Evolutionary conservation across 148 eudicot genomes (phyloP).

Genomic region (Silene latifolia): DNA sequence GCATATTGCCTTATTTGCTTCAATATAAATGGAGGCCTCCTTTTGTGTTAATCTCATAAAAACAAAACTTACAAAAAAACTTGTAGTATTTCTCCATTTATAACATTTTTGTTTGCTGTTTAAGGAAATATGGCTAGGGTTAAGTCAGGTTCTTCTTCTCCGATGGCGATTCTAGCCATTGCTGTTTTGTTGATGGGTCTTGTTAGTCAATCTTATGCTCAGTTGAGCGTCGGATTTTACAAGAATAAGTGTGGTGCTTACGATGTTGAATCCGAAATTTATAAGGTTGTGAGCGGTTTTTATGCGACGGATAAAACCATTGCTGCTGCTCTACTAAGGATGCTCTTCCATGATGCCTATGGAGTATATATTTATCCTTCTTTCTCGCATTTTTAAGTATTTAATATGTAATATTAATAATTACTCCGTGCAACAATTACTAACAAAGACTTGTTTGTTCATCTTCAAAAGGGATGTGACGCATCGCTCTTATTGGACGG

Average conservation of each 20-base stretch:
- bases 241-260: slow-evolving; percentile 7
- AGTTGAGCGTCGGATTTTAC: slow-evolving; percentile 14
- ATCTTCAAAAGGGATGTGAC: slow-evolving; percentile 21
- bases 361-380: slow-evolving; percentile 14
- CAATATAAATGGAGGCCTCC: neutral
- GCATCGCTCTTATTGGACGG: slow-evolving; percentile 26
- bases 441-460: neutral
- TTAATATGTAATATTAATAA: neutral
- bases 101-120: neutral
- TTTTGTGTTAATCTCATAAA: slow-evolving; percentile 5
- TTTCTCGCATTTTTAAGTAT: too few species aligned
- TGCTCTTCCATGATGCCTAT: slow-evolving; percentile 28
- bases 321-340: slow-evolving; percentile 22
- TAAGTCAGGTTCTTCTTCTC: neutral
- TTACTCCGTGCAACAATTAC: neutral
- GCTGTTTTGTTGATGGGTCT: slow-evolving; percentile 18
- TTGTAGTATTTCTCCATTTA: neutral
- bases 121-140: slow-evolving; percentile 18
- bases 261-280: slow-evolving; percentile 20
- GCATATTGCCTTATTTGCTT: neutral
- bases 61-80: neutral
- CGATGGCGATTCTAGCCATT: slow-evolving; percentile 8
- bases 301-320: neutral
- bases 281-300: slow-evolving; percentile 1
- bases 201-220: slow-evolving; percentile 21